Conservation (phyloP, 2,329 filamentous ascomycete genomes). For the Xylaria sp. region DNA sequence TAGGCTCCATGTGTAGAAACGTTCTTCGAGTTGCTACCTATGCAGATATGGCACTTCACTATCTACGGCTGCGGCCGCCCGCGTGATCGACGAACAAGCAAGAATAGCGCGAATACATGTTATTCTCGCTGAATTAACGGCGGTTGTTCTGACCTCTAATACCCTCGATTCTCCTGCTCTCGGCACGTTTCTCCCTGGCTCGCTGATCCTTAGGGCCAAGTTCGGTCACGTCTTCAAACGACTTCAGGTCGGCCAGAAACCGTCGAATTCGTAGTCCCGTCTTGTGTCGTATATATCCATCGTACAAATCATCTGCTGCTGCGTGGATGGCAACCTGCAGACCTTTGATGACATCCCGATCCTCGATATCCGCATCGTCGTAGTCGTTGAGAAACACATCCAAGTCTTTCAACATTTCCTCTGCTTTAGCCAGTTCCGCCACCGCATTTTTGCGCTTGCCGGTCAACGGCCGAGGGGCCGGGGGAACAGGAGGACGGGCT, state of each 20-base stretch:
- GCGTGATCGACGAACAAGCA: neutral
- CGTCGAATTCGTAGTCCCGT: constrained; percentile 65
- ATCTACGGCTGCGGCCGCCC: constrained; percentile 17
- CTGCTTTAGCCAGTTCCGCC: constrained; percentile 41
- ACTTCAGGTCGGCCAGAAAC: constrained; percentile 66
- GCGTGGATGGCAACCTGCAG: constrained; percentile 67
- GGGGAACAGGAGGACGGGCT: neutral
- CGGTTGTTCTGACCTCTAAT: constrained; percentile 21
- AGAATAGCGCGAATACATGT: neutral
- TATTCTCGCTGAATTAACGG: constrained; percentile 1
- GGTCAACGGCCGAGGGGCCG: constrained; percentile 6
- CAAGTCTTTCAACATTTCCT: constrained; percentile 44
- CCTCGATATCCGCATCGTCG: constrained; percentile 56
- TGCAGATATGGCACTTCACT: constrained; percentile 36
- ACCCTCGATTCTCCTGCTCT: constrained; percentile 31
- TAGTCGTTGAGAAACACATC: constrained; percentile 49
- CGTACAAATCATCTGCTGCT: constrained; percentile 65
- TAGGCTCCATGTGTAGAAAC: constrained; percentile 1
- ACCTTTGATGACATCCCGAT: constrained; percentile 65
- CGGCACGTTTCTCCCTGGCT: constrained; percentile 32
- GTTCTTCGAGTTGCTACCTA: constrained; percentile 32
- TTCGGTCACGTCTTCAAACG: constrained; percentile 60
- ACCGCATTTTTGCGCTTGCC: constrained; percentile 37
- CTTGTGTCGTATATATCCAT: constrained; percentile 62
- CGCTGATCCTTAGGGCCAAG: constrained; percentile 39